Base-by-base conservation (phyloP, 768 basidiomycete species). In the Hortiboletus flavorubellus region DNA sequence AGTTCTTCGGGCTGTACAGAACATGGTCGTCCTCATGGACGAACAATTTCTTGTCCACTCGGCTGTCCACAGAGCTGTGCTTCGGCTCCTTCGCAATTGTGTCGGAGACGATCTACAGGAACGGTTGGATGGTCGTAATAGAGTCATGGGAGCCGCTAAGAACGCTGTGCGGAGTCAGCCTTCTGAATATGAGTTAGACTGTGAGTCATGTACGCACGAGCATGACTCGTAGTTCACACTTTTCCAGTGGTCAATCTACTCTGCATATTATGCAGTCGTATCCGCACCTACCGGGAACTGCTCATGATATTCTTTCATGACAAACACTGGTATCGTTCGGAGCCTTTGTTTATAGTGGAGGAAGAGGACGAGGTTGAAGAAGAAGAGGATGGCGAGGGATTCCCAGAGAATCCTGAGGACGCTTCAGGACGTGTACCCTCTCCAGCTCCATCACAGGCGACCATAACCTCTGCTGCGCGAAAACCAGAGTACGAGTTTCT, bases 231-330 rank as follows among this genome's bases (percentile, higher is more conserved):
- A 12, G 39, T 55, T 70, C 46, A 60, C 53, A n/a, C 18, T 48
- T 45, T 47, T 44, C 16, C 43, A 97, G 86, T 98, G 71, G 93
- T 97, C 58, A 91, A 94, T 68, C 76, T 97, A 30, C 80, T 98
- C 50, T 96, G 93, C 73, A 91, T 90, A 56, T 72, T 98, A 34
- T 96, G 94, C 78, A 93, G 90, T 64, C 83, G 93, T 43, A 97
- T 98, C 67, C 81, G 91, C 53, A 89, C 90, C 31, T 85, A 88
- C 66, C 85, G 91, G 38, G 91, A 94, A 63, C 77, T 98, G 2
- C 83, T 98, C 38, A 90, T 97, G 82, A 96, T 98, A 59, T 98
- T 98, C 76, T 96, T 98, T 69, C 93, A 95, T 64, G 93, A 96
- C 68, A 94, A 91, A 65, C 85, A 91, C 61, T 91, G 91, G 86